Conservation (phyloP, 352 stramenopile species). For the Phytophthora idaei region DNA sequence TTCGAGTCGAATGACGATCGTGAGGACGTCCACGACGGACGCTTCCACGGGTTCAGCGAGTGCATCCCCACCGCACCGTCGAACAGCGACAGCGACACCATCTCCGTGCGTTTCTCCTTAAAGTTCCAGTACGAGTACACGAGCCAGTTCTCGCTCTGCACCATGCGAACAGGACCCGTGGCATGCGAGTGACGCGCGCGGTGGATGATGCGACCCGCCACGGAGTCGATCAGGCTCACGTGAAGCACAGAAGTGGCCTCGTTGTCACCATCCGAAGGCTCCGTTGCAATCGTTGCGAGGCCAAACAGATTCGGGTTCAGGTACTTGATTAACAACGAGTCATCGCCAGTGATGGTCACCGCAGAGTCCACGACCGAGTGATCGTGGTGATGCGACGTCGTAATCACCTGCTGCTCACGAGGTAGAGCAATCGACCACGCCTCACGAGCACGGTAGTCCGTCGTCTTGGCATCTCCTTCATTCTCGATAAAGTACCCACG, state of each 20-base stretch:
- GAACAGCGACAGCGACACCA: slow-evolving; percentile 91
- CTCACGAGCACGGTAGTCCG: slow-evolving; percentile 48
- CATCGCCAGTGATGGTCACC: slow-evolving; percentile 92
- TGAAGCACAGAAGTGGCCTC: slow-evolving; percentile 66
- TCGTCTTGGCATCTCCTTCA: slow-evolving; percentile 15
- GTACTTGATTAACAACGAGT: slow-evolving; percentile 98
- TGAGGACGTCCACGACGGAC: slow-evolving; percentile 85
- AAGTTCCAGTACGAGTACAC: slow-evolving; percentile 97
- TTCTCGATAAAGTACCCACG: slow-evolving; percentile 64
- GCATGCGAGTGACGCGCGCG: slow-evolving; percentile 89
- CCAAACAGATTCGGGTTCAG: slow-evolving; percentile 96
- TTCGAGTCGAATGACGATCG: slow-evolving; percentile 94
- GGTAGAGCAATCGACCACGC: slow-evolving; percentile 79
- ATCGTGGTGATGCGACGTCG: slow-evolving; percentile 65
- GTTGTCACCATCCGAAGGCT: slow-evolving; percentile 43
- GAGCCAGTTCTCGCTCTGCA: slow-evolving; percentile 96
- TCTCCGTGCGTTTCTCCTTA: slow-evolving; percentile 84
- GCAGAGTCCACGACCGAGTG: slow-evolving; percentile 72
- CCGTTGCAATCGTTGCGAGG: slow-evolving; percentile 83
- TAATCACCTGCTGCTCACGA: slow-evolving; percentile 56
- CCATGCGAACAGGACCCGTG: slow-evolving; percentile 64
- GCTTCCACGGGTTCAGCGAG: slow-evolving; percentile 94
- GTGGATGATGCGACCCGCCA: slow-evolving; percentile 94
- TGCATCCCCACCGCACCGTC: slow-evolving; percentile 96
- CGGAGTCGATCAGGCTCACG: slow-evolving; percentile 94